A percentile compares a stretch with the other conserved stretches of the same genome.
Conservation (phyloP, 129 eudicot genomes). For the Centrapalus pauciflorus region DNA sequence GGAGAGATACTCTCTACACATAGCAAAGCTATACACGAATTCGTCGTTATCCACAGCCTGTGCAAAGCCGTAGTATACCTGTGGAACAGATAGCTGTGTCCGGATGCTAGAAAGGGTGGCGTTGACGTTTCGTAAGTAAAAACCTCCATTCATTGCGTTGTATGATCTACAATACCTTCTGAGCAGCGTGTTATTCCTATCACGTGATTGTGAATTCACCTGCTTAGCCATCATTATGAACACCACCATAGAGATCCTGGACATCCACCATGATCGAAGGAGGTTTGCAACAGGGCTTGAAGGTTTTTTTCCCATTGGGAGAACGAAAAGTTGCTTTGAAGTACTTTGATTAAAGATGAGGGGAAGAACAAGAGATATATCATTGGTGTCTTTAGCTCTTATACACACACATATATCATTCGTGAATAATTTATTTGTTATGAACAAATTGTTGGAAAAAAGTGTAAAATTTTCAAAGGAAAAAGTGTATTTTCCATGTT, state of each 20-base stretch:
- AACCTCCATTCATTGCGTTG: background rate
- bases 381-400: background rate
- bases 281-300: background rate
- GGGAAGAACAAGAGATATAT: background rate
- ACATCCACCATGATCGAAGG: slow-evolving; percentile 4
- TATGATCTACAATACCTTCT: slow-evolving; percentile 25
- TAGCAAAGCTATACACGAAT: slow-evolving; percentile 35
- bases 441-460: too few species aligned
- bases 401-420: too few species aligned
- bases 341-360: background rate
- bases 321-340: background rate
- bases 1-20: slow-evolving; percentile 51
- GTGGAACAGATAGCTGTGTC: slow-evolving; percentile 26
- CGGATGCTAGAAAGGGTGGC: slow-evolving; percentile 46
- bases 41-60: slow-evolving; percentile 22
- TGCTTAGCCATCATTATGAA: slow-evolving; percentile 1
- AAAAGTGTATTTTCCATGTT: too few species aligned
- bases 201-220: slow-evolving; percentile 38
- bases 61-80: slow-evolving; percentile 36
- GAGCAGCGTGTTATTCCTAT: slow-evolving; percentile 32
- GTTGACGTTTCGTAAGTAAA: slow-evolving; percentile 35
- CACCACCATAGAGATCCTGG: background rate
- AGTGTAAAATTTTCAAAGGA: too few species aligned
- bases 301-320: slow-evolving; percentile 1
- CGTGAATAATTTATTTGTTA: too few species aligned